Evolutionary conservation across 1,284 basidiomycete species (phyloP), one percentile per base, ranked within the genome.

Genomic region (Takashimella koratensis): DNA sequence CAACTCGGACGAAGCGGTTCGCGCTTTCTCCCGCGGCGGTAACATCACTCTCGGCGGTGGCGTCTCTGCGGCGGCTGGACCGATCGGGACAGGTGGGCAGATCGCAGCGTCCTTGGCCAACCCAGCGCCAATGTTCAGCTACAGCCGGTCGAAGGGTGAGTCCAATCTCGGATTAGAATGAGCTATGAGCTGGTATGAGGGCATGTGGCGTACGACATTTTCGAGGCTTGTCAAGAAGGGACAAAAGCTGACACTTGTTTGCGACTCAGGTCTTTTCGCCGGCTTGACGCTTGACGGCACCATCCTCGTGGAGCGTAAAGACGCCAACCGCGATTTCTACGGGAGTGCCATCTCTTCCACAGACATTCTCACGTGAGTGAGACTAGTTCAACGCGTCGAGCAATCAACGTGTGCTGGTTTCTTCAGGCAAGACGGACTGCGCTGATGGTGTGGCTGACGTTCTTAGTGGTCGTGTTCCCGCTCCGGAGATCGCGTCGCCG

Each of bases 61-160:
- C 63, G 81, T 93, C 64, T 86, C 84, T 49, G 90, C 89, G 1
- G 81, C 87, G 0, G 91, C 90, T 8, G 92, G 93, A 0, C 95
- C 95, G 0, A 89, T 98, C 59, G 96, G 95, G 0, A 97, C 94
- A 0, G 96, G 96, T 10, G 95, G 89, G 0, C 88, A 89, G 53
- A 84, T 97, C 6, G 86, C 94, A 65, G 85, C 91, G 0, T 86
- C 85, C 8, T 78, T 98, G 45, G 86, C 90, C 19, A 90, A 95
- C 74, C 93, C 95, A 0, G 86, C 95, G 11, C 94, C 94, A 1
- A 93, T 98, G 87, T 98, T 97, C 78, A 91, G 90, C 61, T 98
- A 98, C 77, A 93, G 88, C 20, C 89, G 94, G 75, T 92, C 88
- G 11, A 94, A 93, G 78, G 92, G 91, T 89, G 47, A 58, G 68